Conservation (phyloP, 2,329 filamentous ascomycete species). For the Orbilia blumenaviensis region DNA sequence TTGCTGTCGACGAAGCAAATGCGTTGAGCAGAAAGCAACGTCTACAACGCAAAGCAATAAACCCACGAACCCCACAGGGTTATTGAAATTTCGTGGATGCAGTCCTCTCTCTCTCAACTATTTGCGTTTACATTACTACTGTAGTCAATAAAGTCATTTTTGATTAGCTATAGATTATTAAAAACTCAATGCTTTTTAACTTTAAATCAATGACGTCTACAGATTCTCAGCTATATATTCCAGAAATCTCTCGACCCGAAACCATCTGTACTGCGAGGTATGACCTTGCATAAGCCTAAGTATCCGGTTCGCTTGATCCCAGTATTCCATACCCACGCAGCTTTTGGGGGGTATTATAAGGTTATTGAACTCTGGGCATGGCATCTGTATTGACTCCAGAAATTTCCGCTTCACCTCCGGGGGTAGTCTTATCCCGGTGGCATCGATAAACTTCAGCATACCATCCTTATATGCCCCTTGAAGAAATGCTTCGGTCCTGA, state of each 20-base stretch:
- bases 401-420: not conserved
- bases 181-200: too few species aligned
- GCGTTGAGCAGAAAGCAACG: conserved; percentile 2
- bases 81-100: too few species aligned
- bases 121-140: too few species aligned
- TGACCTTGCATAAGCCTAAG: conserved; percentile 11
- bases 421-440: not conserved
- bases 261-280: conserved; percentile 18
- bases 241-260: conserved; percentile 12
- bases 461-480: conserved; percentile 34
- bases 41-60: not conserved
- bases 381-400: not conserved
- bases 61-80: too few species aligned
- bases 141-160: too few species aligned
- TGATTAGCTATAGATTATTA: too few species aligned
- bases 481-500: conserved; percentile 28
- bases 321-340: conserved; percentile 36
- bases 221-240: conserved; percentile 27
- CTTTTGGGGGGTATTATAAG: conserved; percentile 20
- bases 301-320: conserved; percentile 5
- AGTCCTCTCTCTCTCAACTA: too few species aligned
- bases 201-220: not conserved
- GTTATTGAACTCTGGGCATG: not conserved
- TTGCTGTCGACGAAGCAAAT: not conserved
- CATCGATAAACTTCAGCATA: conserved; percentile 21